phyloP scores from a whole-genome alignment of 768 basidiomycete species.

The Hortiboletus flavorubellus region DNA sequence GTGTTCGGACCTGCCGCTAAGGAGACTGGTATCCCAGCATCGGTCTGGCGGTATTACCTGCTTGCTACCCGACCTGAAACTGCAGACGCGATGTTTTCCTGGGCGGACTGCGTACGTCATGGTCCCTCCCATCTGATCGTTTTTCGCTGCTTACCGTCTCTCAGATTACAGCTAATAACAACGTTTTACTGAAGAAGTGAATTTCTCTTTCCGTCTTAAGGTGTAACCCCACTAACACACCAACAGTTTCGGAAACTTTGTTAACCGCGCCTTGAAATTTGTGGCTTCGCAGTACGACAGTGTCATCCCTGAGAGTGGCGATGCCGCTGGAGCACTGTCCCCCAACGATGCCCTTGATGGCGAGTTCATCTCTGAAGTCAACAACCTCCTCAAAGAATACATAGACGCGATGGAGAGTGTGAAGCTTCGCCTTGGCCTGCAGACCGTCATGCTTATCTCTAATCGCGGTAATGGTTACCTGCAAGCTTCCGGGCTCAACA shows the following conservation, averaged over 20 bases:
- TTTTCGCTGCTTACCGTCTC: neutral
- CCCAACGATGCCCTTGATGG: slow-evolving; percentile 63
- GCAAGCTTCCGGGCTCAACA: slow-evolving; percentile 89
- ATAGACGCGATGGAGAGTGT: slow-evolving; percentile 87
- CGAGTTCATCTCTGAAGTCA: slow-evolving; percentile 78
- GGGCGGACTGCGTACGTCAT: slow-evolving; percentile 81
- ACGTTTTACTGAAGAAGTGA: slow-evolving; percentile 89
- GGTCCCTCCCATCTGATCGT: neutral
- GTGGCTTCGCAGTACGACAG: slow-evolving; percentile 79
- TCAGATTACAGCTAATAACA: slow-evolving; percentile 90
- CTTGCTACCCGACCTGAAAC: slow-evolving; percentile 91
- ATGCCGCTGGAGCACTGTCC: slow-evolving; percentile 65
- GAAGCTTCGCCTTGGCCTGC: slow-evolving; percentile 84
- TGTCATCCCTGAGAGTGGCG: slow-evolving; percentile 75
- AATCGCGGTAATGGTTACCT: slow-evolving; percentile 89
- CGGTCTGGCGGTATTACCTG: slow-evolving; percentile 97
- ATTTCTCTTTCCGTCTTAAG: slow-evolving; percentile 11
- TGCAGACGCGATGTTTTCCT: slow-evolving; percentile 93
- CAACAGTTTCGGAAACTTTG: slow-evolving; percentile 90
- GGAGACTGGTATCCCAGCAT: slow-evolving; percentile 89
- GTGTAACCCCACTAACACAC: neutral
- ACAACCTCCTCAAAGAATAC: slow-evolving; percentile 75
- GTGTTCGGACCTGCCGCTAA: slow-evolving; percentile 95
- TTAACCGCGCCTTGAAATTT: slow-evolving; percentile 93
- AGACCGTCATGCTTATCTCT: slow-evolving; percentile 87